Evolutionary conservation across 1,284 basidiomycete genomes (phyloP).

Genomic region (Pyrrhoderma lamaoense): DNA sequence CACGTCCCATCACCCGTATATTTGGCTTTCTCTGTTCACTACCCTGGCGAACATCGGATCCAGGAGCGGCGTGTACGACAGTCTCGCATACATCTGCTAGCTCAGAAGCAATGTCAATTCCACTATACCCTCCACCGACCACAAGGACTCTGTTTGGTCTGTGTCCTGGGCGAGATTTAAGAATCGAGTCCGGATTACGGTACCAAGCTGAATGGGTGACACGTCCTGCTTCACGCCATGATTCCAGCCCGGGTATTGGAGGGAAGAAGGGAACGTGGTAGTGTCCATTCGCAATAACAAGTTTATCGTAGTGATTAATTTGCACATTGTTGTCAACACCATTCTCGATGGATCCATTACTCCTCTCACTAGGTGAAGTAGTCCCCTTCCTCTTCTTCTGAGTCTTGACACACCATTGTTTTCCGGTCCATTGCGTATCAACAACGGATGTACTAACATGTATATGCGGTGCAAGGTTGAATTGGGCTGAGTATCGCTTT

Average conservation of each 20-base stretch:
- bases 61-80: slow-evolving; percentile 50
- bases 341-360: background rate
- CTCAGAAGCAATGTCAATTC: slow-evolving; percentile 55
- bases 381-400: background rate
- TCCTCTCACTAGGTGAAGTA: too few species aligned
- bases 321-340: slow-evolving; percentile 25
- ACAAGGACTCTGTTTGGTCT: slow-evolving; percentile 49
- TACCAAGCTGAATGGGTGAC: slow-evolving; percentile 63
- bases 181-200: slow-evolving; percentile 41
- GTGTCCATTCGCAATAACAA: slow-evolving; percentile 71
- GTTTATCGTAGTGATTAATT: slow-evolving; percentile 41
- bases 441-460: slow-evolving; percentile 43
- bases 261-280: slow-evolving; percentile 58
- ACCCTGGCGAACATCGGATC: slow-evolving; percentile 24
- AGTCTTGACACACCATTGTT: slow-evolving; percentile 43
- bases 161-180: slow-evolving; percentile 18
- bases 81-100: slow-evolving; percentile 36
- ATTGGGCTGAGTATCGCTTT: slow-evolving; percentile 49
- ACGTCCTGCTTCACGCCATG: slow-evolving; percentile 45
- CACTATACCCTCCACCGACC: slow-evolving; percentile 65
- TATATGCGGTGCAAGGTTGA: slow-evolving; percentile 49
- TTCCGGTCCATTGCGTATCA: slow-evolving; percentile 34
- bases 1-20: slow-evolving; percentile 38
- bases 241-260: slow-evolving; percentile 44
- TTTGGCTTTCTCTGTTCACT: slow-evolving; percentile 21